A percentile compares a stretch with the other conserved stretches of the same genome.
These are phyloP conservation scores for Verbena officinalis DNA, from an alignment of 257 asterid species.

Conservation along the genomic window DNA sequence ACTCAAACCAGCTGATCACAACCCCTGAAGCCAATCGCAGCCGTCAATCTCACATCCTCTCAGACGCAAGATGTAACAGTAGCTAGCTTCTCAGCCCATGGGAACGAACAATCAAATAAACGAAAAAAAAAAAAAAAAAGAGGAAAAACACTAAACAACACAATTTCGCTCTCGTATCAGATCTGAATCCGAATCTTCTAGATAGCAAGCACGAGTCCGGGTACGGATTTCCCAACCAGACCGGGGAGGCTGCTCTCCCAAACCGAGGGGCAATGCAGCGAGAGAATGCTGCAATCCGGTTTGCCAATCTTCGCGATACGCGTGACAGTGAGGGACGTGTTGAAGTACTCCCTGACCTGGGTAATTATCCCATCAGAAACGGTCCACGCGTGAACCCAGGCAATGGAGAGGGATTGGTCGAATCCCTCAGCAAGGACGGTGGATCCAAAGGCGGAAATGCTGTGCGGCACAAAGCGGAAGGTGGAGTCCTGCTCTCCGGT, in stretches of 20 bases:
- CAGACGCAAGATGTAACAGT: conserved; percentile 26
- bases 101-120: not conserved
- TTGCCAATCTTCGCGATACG: conserved; percentile 36
- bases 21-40: conserved; percentile 15
- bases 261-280: conserved; percentile 56
- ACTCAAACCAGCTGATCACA: conserved; percentile 2
- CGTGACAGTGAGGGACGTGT: conserved; percentile 75
- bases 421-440: conserved; percentile 69
- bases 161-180: not conserved
- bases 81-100: conserved; percentile 38
- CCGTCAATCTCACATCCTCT: conserved; percentile 33
- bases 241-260: conserved; percentile 78
- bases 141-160: not conserved
- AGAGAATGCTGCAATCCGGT: conserved; percentile 29
- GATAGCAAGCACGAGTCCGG: conserved; percentile 77
- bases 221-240: conserved; percentile 77
- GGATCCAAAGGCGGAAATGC: conserved; percentile 57
- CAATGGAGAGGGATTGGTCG: conserved; percentile 44
- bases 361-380: conserved; percentile 71
- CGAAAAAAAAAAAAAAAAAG: too few species aligned
- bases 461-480: conserved; percentile 51
- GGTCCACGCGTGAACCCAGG: conserved; percentile 88
- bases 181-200: conserved; percentile 22
- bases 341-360: conserved; percentile 73
- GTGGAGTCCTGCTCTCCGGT: conserved; percentile 45